Conservation (phyloP, 495 filamentous ascomycete genomes). For the Aspergillus biplanus region DNA sequence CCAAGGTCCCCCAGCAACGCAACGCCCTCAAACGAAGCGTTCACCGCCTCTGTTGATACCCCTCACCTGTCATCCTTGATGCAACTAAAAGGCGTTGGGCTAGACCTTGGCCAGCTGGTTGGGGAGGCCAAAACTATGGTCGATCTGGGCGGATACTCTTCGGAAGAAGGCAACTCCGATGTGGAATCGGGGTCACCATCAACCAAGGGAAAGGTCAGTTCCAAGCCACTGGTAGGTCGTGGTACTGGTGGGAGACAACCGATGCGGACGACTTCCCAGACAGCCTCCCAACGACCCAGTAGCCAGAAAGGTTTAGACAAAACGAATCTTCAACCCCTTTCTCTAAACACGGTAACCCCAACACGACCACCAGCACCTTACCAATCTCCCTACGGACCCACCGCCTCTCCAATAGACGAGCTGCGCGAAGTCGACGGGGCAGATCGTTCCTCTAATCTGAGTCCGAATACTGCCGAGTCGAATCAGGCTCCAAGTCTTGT, state of each 20-base stretch:
- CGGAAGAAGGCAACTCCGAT: conserved; percentile 37
- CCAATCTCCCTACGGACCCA: conserved; percentile 37
- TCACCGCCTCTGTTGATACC: conserved; percentile 63
- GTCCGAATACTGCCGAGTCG: conserved; percentile 77
- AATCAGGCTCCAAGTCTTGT: conserved; percentile 84
- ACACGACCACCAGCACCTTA: conserved; percentile 35
- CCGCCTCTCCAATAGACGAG: conserved; percentile 37
- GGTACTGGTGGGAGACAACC: conserved; percentile 46
- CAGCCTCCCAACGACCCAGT: conserved; percentile 52
- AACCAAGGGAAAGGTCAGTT: conserved; percentile 18
- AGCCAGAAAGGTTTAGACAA: conserved; percentile 59
- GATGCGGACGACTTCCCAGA: conserved; percentile 60
- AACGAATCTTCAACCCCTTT: conserved; percentile 29
- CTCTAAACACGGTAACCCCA: conserved; percentile 37
- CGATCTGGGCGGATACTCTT: conserved; percentile 33
- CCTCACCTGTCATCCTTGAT: conserved; percentile 77
- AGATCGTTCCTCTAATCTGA: conserved; percentile 63
- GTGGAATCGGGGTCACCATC: conserved; percentile 20
- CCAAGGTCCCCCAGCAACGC: conserved; percentile 20
- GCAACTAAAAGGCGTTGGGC: conserved; percentile 62
- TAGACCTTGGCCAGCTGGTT: conserved; percentile 63
- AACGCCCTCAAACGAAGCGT: conserved; percentile 29
- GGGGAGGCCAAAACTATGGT: conserved; percentile 33
- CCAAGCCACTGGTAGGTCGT: conserved; percentile 24
- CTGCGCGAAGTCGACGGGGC: conserved; percentile 53